Evolutionary conservation across 257 asterid genomes (phyloP).

Genomic region (Solanum corneliomulleri): DNA sequence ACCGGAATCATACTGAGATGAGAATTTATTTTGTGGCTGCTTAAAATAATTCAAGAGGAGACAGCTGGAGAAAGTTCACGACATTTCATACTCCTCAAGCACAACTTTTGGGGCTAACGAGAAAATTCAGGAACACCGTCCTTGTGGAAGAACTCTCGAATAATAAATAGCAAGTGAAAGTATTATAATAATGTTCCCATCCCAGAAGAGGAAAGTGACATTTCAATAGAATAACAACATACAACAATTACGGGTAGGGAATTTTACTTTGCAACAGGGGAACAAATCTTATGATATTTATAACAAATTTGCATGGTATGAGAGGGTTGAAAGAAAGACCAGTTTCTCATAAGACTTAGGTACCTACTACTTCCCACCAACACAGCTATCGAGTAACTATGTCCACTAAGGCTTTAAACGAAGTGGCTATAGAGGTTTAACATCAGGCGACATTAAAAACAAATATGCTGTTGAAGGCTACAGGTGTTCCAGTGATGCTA

Average conservation of each 20-base stretch:
- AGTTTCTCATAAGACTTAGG: background rate
- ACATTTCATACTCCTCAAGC: background rate
- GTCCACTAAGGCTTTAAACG: background rate
- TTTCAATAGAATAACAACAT: background rate
- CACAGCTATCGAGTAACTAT: background rate
- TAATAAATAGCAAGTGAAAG: background rate
- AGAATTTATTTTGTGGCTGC: background rate
- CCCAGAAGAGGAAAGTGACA: background rate
- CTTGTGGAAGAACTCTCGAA: background rate
- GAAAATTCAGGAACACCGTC: background rate
- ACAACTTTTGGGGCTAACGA: background rate
- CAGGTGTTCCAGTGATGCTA: background rate
- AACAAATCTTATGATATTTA: background rate
- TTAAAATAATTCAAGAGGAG: background rate
- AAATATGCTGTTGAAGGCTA: background rate
- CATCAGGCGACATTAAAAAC: background rate
- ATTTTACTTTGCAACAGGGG: background rate
- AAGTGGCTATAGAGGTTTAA: background rate
- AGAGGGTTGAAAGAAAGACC: background rate
- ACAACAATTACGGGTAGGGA: background rate
- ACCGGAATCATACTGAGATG: background rate
- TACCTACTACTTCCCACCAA: background rate
- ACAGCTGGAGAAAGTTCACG: background rate
- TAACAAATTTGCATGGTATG: background rate
- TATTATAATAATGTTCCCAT: background rate